Percentiles rank a stretch among this genome's conserved stretches.
phyloP scores from a whole-genome alignment of 2,329 filamentous ascomycete genomes.

The Ascomycota sp. region DNA sequence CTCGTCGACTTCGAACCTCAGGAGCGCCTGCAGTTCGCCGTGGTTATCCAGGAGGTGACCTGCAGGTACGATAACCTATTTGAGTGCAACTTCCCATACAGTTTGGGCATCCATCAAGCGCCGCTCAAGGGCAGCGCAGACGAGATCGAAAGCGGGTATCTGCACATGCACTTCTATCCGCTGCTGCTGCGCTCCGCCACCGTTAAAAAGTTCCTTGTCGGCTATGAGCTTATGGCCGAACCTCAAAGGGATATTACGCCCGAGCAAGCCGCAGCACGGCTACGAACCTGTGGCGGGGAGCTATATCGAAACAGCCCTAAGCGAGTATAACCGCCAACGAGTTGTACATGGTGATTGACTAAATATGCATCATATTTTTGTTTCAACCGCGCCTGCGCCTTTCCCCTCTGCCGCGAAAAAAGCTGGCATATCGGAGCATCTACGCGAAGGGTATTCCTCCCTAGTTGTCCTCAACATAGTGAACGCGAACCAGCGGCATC shows the following conservation, averaged over 20 bases:
- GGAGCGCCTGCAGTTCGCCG: constrained; percentile 58
- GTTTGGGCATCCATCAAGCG: constrained; percentile 89
- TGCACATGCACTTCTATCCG: constrained; percentile 97
- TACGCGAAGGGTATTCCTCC: background rate
- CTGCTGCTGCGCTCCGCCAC: constrained; percentile 81
- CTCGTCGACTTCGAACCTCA: constrained; percentile 58
- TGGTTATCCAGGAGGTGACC: constrained; percentile 72
- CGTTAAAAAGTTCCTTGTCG: constrained; percentile 88
- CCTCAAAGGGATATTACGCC: constrained; percentile 97
- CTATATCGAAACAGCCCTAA: constrained; percentile 51
- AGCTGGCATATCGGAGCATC: background rate
- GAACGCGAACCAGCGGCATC: constrained; percentile 47
- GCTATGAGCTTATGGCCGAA: constrained; percentile 91
- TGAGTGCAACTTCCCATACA: constrained; percentile 91
- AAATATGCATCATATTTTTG: background rate
- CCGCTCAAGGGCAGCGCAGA: constrained; percentile 64
- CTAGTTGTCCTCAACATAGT: constrained; percentile 36
- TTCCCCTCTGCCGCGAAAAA: too few relatives aligned
- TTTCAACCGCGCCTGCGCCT: background rate
- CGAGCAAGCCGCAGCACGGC: constrained; percentile 68
- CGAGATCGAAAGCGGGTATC: constrained; percentile 71
- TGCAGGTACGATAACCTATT: constrained; percentile 92
- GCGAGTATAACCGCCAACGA: constrained; percentile 1
- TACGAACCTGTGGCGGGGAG: constrained; percentile 59
- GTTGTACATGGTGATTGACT: too few relatives aligned